Conservation (phyloP, 129 eudicot species). For the Lactuca saligna region DNA sequence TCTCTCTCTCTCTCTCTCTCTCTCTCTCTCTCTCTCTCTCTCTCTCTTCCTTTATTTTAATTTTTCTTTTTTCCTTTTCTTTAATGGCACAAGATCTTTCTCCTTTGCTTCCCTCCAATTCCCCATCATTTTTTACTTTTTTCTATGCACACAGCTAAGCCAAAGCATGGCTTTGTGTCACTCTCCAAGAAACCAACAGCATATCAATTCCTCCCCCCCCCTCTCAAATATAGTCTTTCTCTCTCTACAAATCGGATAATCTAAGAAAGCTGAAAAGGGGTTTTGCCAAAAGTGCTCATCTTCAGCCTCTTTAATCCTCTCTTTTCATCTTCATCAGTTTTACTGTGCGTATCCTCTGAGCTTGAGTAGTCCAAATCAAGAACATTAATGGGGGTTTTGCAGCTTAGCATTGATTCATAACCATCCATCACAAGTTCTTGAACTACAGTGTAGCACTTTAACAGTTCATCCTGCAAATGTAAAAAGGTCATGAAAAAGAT, state of each 20-base stretch:
- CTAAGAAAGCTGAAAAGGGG: constrained; percentile 37
- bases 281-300: constrained; percentile 26
- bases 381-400: constrained; percentile 36
- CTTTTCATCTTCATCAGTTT: constrained; percentile 7
- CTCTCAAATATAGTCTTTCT: constrained; percentile 5
- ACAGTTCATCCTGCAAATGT: constrained; percentile 37
- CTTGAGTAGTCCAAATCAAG: constrained; percentile 30
- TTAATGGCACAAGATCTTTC: constrained; percentile 19
- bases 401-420: constrained; percentile 29
- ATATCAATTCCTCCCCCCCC: neutral
- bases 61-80: constrained; percentile 2
- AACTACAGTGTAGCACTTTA: constrained; percentile 37
- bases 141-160: constrained; percentile 21
- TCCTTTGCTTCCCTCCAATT: constrained; percentile 18
- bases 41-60: neutral
- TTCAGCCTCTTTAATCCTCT: constrained; percentile 40
- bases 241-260: constrained; percentile 19
- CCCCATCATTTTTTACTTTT: constrained; percentile 20
- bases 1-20: neutral
- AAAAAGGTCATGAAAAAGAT: neutral
- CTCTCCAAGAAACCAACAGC: constrained; percentile 23
- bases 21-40: constrained; percentile 8
- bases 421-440: constrained; percentile 41
- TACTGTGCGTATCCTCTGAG: constrained; percentile 12
- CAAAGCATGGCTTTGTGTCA: constrained; percentile 22